Conservation (phyloP, 2,329 filamentous ascomycete species). For the Sarocladiaceae sp. region DNA sequence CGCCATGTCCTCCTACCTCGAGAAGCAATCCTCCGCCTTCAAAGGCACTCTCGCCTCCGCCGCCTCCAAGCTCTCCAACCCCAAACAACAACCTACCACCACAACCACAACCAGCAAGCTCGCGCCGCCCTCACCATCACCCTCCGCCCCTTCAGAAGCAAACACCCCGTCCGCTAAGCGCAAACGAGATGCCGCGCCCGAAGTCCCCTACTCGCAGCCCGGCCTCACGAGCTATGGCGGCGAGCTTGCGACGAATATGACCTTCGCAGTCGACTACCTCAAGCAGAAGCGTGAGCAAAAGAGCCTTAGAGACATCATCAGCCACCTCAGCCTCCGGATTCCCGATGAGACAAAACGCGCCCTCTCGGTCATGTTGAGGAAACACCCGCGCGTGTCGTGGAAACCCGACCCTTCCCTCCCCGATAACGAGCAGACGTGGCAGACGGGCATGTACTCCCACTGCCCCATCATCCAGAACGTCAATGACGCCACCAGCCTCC, state of each 20-base stretch:
- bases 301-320: slow-evolving; percentile 68
- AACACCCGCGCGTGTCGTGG: slow-evolving; percentile 54
- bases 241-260: slow-evolving; percentile 80
- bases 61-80: slow-evolving; percentile 56
- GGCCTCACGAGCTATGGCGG: slow-evolving; percentile 67
- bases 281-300: slow-evolving; percentile 64
- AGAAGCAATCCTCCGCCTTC: slow-evolving; percentile 59
- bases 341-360: slow-evolving; percentile 55
- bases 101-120: slow-evolving; percentile 28
- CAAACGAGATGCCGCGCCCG: slow-evolving; percentile 48
- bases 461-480: slow-evolving; percentile 76
- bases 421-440: slow-evolving; percentile 59
- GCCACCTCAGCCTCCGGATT: slow-evolving; percentile 68
- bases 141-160: slow-evolving; percentile 46
- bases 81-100: slow-evolving; percentile 30
- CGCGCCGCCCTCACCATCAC: slow-evolving; percentile 57
- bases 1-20: slow-evolving; percentile 56
- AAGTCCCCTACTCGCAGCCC: slow-evolving; percentile 67
- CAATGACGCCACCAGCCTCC: slow-evolving; percentile 66
- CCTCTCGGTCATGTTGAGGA: slow-evolving; percentile 62
- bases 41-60: slow-evolving; percentile 55
- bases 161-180: slow-evolving; percentile 60
- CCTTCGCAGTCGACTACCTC: slow-evolving; percentile 79
- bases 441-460: slow-evolving; percentile 71
- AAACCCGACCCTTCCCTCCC: slow-evolving; percentile 52